These are phyloP conservation scores for Cucumis melo DNA, from an alignment of 306 rosid species.

Conservation along the genomic window DNA sequence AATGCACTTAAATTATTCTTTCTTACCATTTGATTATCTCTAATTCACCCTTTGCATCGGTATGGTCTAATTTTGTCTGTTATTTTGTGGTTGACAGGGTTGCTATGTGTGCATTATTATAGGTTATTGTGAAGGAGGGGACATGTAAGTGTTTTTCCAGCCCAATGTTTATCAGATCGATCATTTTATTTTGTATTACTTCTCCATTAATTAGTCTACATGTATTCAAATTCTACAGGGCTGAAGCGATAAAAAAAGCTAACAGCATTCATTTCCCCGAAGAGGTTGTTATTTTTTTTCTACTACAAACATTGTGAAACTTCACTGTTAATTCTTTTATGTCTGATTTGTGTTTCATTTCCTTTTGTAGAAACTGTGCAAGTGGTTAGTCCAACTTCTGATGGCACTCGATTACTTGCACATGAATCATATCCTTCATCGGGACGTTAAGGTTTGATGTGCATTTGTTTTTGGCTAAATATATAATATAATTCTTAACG, in stretches of 20 bases:
- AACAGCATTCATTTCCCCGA: constrained; percentile 61
- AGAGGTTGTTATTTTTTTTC: constrained; percentile 42
- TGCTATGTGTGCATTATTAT: constrained; percentile 94
- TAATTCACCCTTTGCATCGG: background rate
- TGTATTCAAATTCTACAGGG: constrained; percentile 48
- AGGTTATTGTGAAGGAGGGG: constrained; percentile 95
- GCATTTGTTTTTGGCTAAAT: background rate
- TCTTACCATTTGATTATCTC: background rate
- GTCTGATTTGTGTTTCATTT: background rate
- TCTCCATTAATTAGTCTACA: constrained; percentile 2
- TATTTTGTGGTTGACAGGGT: constrained; percentile 48
- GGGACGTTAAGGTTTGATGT: constrained; percentile 81
- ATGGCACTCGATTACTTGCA: constrained; percentile 98
- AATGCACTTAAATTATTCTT: background rate
- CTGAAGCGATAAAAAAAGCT: constrained; percentile 79
- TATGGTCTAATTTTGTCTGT: background rate
- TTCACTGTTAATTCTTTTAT: background rate
- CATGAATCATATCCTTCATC: constrained; percentile 90
- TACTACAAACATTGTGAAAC: background rate
- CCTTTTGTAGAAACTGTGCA: constrained; percentile 67
- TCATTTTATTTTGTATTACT: constrained; percentile 12
- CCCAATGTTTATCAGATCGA: background rate
- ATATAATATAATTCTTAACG: background rate
- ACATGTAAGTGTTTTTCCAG: constrained; percentile 53
- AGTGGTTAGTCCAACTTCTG: constrained; percentile 98